Evolutionary conservation across 495 filamentous ascomycete species (phyloP).

Genomic region (Aspergillus biplanus): DNA sequence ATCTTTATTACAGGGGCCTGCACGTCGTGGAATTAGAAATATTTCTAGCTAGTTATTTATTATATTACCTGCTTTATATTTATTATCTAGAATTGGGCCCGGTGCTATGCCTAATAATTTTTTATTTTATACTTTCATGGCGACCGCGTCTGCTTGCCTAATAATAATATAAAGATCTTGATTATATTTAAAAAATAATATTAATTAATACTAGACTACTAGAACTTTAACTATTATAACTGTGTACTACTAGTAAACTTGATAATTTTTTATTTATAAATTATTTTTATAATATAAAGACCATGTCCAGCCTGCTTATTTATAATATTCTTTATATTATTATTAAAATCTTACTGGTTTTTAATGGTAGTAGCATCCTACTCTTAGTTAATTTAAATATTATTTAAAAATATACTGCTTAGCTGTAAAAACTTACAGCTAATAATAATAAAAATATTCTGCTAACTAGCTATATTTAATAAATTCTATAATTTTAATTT

Average conservation of each 20-base stretch:
- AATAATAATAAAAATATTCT: constrained; percentile 4
- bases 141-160: not conserved
- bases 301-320: not conserved
- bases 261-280: not conserved
- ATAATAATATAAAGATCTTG: not conserved
- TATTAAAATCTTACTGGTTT: not conserved
- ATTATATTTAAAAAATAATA: not conserved
- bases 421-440: not conserved
- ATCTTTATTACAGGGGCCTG: not conserved
- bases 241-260: not conserved
- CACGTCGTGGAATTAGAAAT: not conserved
- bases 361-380: not conserved
- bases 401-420: not conserved
- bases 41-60: not conserved
- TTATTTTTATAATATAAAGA: not conserved
- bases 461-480: not conserved
- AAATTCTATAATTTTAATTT: no score
- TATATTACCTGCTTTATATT: not conserved
- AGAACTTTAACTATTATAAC: not conserved
- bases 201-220: not conserved
- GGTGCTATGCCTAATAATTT: not conserved
- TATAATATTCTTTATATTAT: not conserved
- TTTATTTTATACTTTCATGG: not conserved
- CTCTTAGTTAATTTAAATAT: not conserved
- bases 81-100: not conserved